Percentiles rank a stretch among this genome's conserved stretches.
Evolutionary conservation across 306 rosid species (phyloP).

Genomic region (Sindora glabra): DNA sequence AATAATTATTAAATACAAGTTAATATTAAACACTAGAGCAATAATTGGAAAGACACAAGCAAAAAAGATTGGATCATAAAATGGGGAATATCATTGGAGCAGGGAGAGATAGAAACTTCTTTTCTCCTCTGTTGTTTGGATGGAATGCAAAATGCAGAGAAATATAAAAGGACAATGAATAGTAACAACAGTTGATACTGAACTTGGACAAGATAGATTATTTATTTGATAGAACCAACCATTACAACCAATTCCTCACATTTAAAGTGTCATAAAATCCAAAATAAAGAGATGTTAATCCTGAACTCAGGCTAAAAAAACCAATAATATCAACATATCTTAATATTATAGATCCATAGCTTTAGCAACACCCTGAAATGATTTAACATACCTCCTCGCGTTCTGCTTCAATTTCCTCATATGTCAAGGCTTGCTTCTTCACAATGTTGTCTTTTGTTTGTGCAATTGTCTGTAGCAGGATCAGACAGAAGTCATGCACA

Average conservation of each 20-base stretch:
- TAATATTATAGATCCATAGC: background rate
- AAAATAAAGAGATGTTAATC: too few species aligned
- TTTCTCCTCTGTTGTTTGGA: background rate
- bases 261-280: too few species aligned
- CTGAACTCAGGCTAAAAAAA: slow-evolving; percentile 2
- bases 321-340: background rate
- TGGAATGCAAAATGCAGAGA: background rate
- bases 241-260: background rate
- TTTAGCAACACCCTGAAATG: too few species aligned
- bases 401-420: slow-evolving; percentile 95
- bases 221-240: background rate
- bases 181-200: too few species aligned
- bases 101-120: background rate
- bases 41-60: background rate
- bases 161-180: background rate
- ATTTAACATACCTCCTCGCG: slow-evolving; percentile 78
- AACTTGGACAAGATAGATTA: too few species aligned
- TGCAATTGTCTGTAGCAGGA: slow-evolving; percentile 53
- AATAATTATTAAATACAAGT: background rate
- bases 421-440: slow-evolving; percentile 93
- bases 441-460: slow-evolving; percentile 85
- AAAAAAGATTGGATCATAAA: background rate
- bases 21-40: background rate
- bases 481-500: slow-evolving; percentile 16
- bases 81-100: background rate